These are phyloP conservation scores for Rhodomyrtus tomentosa DNA, from an alignment of 345 rosid genomes.

Conservation along the genomic window DNA sequence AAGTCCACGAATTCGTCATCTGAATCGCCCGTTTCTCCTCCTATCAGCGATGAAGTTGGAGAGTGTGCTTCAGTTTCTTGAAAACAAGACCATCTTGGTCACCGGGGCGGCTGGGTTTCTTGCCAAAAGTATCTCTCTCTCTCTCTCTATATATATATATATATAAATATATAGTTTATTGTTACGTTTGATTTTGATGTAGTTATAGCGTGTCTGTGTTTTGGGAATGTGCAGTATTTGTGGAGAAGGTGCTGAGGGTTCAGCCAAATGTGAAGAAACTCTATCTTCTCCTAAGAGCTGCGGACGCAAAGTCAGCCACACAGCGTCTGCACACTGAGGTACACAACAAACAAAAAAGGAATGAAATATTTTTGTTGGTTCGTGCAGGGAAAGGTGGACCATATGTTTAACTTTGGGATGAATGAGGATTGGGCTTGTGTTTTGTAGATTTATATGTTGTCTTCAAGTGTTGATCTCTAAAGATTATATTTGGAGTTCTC, in stretches of 20 bases:
- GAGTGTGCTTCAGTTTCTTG: slow-evolving; percentile 12
- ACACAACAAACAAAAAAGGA: neutral
- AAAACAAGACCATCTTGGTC: slow-evolving; percentile 24
- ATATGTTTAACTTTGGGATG: neutral
- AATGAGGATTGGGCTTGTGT: neutral
- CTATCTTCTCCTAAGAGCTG: slow-evolving; percentile 29
- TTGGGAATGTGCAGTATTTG: slow-evolving; percentile 10
- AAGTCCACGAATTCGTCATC: neutral
- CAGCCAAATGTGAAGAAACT: slow-evolving; percentile 23
- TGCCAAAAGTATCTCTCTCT: slow-evolving; percentile 18
- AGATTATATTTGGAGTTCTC: neutral
- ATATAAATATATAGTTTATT: neutral
- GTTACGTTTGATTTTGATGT: neutral
- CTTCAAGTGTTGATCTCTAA: neutral
- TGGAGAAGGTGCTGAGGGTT: slow-evolving; percentile 20
- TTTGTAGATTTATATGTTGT: neutral
- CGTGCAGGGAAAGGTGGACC: neutral
- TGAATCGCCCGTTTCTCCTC: neutral
- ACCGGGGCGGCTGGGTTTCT: slow-evolving; percentile 38
- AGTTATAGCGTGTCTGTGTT: neutral
- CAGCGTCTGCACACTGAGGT: slow-evolving; percentile 25
- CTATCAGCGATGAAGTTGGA: slow-evolving; percentile 12
- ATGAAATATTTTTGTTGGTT: neutral
- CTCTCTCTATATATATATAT: neutral
- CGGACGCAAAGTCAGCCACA: slow-evolving; percentile 10